A percentile compares a stretch with the other conserved stretches of the same genome.
Evolutionary conservation across 192 early-diverging fungal genomes (phyloP).

Genomic region (Cetraspora pellucida): DNA sequence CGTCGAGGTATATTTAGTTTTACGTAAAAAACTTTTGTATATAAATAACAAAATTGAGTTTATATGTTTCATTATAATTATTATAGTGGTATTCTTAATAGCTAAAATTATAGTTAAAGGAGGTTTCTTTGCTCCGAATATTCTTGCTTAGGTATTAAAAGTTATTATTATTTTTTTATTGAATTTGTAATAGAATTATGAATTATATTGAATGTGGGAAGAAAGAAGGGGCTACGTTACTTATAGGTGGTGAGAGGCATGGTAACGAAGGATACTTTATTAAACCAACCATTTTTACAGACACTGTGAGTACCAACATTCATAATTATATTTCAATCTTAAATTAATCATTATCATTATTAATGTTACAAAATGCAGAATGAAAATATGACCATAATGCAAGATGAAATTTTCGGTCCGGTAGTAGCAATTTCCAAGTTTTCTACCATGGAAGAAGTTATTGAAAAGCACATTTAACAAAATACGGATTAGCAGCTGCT

Average conservation of each 20-base stretch:
- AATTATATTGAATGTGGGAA: conserved; percentile 62
- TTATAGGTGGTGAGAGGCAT: conserved; percentile 59
- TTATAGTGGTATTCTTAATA: too few relatives aligned
- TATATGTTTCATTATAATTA: too few relatives aligned
- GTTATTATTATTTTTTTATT: background rate
- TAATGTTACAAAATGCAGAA: conserved; percentile 2
- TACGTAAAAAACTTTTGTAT: too few relatives aligned
- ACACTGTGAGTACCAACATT: conserved; percentile 37
- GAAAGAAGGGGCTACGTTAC: conserved; percentile 57
- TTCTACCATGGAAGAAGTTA: conserved; percentile 68
- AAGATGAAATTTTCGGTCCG: conserved; percentile 90
- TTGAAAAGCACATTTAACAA: conserved; percentile 72
- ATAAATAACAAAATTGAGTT: too few relatives aligned
- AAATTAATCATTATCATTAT: background rate
- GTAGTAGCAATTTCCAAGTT: conserved; percentile 79
- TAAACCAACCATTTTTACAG: conserved; percentile 76
- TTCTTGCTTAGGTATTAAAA: background rate
- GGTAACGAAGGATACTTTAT: conserved; percentile 80
- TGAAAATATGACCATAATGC: conserved; percentile 54
- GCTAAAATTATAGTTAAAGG: too few relatives aligned
- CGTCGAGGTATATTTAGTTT: too few relatives aligned
- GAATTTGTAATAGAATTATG: conserved; percentile 33
- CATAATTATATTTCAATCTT: background rate
- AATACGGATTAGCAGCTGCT: conserved; percentile 75
- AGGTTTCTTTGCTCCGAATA: too few relatives aligned